These are phyloP conservation scores for Saccharomycopsis malanga DNA, from an alignment of 805 yeast genomes.

Conservation along the genomic window DNA sequence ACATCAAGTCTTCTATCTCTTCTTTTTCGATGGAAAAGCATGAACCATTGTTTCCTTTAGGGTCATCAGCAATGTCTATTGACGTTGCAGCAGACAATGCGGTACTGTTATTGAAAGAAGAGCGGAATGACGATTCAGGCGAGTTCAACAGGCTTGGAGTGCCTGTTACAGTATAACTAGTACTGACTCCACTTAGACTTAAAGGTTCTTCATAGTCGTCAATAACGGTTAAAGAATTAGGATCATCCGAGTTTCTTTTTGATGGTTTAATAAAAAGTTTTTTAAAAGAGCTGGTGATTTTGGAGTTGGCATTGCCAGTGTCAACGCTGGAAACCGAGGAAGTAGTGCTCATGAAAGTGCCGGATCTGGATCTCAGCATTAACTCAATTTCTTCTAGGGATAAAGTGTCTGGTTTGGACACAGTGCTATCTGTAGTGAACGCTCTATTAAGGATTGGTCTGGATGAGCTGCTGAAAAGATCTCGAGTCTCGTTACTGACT, in stretches of 20 bases:
- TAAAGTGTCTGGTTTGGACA: neutral
- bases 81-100: neutral
- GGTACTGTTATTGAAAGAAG: constrained; percentile 3
- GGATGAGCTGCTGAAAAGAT: neutral
- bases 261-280: constrained; percentile 9
- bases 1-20: neutral
- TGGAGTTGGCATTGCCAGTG: neutral
- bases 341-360: neutral
- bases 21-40: constrained; percentile 2
- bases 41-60: neutral
- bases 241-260: neutral
- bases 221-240: constrained; percentile 6
- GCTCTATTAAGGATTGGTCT: neutral
- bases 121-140: constrained; percentile 4
- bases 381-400: neutral
- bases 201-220: constrained; percentile 10
- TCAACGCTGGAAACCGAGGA: neutral
- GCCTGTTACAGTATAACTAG: neutral
- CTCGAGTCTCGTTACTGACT: neutral
- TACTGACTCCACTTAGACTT: neutral
- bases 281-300: constrained; percentile 5
- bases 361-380: constrained; percentile 3
- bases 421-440: constrained; percentile 2
- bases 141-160: neutral
- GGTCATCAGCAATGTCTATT: constrained; percentile 2